phyloP scores from a whole-genome alignment of 805 yeast genomes.

The Yarrowia sp. region DNA sequence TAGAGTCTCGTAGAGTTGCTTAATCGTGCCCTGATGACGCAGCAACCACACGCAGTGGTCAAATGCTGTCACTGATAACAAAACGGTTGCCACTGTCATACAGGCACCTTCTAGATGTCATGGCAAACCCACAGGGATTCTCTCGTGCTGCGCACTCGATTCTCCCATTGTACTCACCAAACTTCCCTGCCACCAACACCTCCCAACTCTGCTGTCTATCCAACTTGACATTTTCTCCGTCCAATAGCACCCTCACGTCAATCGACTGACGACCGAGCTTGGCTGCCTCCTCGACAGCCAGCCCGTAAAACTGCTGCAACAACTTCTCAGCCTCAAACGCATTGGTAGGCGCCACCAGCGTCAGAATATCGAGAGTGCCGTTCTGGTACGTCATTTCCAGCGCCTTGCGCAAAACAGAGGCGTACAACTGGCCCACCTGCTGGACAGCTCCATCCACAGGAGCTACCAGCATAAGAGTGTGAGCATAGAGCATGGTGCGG shows the following conservation, averaged over 20 bases:
- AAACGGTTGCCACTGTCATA: too few relatives aligned
- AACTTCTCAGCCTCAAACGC: constrained; percentile 44
- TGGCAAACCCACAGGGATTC: too few relatives aligned
- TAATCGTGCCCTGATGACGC: too few relatives aligned
- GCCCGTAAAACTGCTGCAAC: constrained; percentile 45
- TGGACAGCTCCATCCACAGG: constrained; percentile 33
- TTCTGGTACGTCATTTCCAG: constrained; percentile 47
- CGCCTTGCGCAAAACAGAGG: constrained; percentile 44
- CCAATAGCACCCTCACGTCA: constrained; percentile 47
- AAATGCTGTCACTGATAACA: too few relatives aligned
- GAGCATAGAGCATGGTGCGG: constrained; percentile 35
- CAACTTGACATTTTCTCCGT: constrained; percentile 48
- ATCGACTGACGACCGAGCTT: constrained; percentile 42
- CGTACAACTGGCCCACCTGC: constrained; percentile 40
- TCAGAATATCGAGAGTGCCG: constrained; percentile 47
- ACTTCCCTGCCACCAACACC: constrained; percentile 47
- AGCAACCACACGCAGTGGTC: too few relatives aligned
- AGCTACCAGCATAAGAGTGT: constrained; percentile 38
- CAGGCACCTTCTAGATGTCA: too few relatives aligned
- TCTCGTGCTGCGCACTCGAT: too few relatives aligned
- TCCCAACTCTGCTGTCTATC: constrained; percentile 48
- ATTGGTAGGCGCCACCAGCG: constrained; percentile 45
- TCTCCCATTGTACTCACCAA: constrained; percentile 40
- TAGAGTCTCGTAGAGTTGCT: too few relatives aligned
- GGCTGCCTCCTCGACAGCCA: constrained; percentile 43